Conservation (phyloP, 441 rosid species). For the Sinapis alba region DNA sequence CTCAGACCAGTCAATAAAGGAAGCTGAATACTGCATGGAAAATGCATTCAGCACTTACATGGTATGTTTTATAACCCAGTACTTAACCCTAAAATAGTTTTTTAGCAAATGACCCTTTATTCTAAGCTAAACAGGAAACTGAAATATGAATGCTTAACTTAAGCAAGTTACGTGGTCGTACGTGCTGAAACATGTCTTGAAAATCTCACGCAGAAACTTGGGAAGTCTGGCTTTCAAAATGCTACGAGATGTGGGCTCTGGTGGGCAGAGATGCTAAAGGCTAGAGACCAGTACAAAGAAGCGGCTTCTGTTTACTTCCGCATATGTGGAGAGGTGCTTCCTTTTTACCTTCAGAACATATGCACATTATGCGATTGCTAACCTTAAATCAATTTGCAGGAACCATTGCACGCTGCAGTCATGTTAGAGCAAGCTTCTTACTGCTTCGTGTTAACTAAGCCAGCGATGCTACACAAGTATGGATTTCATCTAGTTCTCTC, state of each 20-base stretch:
- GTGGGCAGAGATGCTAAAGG: slow-evolving; percentile 98
- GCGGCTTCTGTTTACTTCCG: slow-evolving; percentile 97
- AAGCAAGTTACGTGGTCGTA: slow-evolving; percentile 12
- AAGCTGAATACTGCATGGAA: slow-evolving; percentile 98
- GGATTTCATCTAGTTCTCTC: slow-evolving; percentile 99
- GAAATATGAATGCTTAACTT: slow-evolving; percentile 4
- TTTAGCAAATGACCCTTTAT: slow-evolving; percentile 16
- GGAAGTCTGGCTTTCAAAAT: slow-evolving; percentile 79
- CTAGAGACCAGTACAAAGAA: slow-evolving; percentile 85
- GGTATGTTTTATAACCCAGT: slow-evolving; percentile 51
- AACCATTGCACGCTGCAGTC: slow-evolving; percentile 89
- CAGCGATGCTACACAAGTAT: slow-evolving; percentile 93
- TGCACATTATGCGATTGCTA: slow-evolving; percentile 14
- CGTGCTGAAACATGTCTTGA: slow-evolving; percentile 21
- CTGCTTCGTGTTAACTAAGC: slow-evolving; percentile 89
- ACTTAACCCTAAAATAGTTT: slow-evolving; percentile 19
- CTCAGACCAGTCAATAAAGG: slow-evolving; percentile 97
- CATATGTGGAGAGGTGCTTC: slow-evolving; percentile 88
- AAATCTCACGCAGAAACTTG: slow-evolving; percentile 67
- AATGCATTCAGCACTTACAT: slow-evolving; percentile 87
- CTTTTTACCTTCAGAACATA: slow-evolving; percentile 19
- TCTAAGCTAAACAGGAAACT: slow-evolving; percentile 22
- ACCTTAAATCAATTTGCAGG: slow-evolving; percentile 53
- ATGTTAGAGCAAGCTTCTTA: slow-evolving; percentile 99
- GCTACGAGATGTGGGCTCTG: slow-evolving; percentile 97